Evolutionary conservation across 2,329 filamentous ascomycete species (phyloP).

Genomic region (Xenoacremonium recifei): DNA sequence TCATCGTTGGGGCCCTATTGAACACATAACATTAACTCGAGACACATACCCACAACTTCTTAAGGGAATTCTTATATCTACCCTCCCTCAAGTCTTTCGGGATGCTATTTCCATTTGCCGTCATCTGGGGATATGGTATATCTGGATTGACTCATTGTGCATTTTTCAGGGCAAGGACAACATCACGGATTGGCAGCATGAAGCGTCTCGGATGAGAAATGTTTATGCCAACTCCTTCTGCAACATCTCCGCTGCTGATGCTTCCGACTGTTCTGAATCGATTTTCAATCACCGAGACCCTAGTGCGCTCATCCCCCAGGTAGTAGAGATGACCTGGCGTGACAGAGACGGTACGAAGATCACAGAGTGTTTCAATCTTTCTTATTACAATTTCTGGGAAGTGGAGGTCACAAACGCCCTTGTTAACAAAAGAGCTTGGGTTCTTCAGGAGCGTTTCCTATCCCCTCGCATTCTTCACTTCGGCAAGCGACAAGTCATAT

Average conservation of each 20-base stretch:
- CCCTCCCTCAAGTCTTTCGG: constrained; percentile 3
- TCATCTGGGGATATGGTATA: constrained; percentile 1
- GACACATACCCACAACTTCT: constrained; percentile 2
- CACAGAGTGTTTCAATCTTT: background rate
- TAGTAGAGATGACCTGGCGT: background rate
- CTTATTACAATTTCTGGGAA: background rate
- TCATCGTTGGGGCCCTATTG: constrained; percentile 3
- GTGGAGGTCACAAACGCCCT: background rate
- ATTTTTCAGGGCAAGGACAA: constrained; percentile 2
- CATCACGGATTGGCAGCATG: constrained; percentile 1
- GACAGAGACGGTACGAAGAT: background rate
- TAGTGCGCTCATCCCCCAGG: background rate
- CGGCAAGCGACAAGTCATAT: constrained; percentile 5
- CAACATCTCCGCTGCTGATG: constrained; percentile 6
- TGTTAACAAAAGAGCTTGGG: constrained; percentile 4
- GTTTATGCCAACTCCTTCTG: constrained; percentile 5
- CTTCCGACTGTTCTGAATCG: constrained; percentile 1
- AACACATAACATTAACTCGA: background rate
- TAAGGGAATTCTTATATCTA: background rate
- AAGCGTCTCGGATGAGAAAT: background rate
- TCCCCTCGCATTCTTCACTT: constrained; percentile 3
- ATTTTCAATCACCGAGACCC: constrained; percentile 2
- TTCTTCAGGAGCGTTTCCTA: constrained; percentile 7
- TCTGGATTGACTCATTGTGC: constrained; percentile 7
- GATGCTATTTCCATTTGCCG: constrained; percentile 1